A percentile compares a stretch with the other conserved stretches of the same genome.
phyloP scores from a whole-genome alignment of 108 stramenopile genomes.

The Hondaea fermentalgiana region DNA sequence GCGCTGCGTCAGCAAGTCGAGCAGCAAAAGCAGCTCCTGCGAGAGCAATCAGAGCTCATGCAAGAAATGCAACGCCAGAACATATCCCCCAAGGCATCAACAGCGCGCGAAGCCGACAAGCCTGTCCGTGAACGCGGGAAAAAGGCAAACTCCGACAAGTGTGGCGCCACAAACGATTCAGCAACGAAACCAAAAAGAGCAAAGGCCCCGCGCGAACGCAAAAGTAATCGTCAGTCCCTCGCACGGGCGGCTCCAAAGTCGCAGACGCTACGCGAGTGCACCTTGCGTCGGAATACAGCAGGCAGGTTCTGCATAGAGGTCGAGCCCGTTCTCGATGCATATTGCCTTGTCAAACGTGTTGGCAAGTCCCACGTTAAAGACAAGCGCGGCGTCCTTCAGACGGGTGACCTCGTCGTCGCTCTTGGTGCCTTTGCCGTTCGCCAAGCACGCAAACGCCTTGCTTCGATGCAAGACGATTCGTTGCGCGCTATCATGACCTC shows the following conservation, averaged over 20 bases:
- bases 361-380: not conserved
- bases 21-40: not conserved
- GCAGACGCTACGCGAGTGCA: not conserved
- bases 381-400: not conserved
- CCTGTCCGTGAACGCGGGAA: not conserved
- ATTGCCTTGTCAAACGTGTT: not conserved
- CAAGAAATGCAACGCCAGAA: not conserved
- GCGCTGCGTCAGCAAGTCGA: not conserved
- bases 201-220: not conserved
- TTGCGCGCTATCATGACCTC: not conserved
- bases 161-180: not conserved
- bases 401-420: not conserved
- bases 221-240: not conserved
- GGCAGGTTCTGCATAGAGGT: conserved; percentile 2
- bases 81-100: not conserved
- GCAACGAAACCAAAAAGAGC: not conserved
- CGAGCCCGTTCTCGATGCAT: not conserved
- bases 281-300: not conserved
- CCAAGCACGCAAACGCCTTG: not conserved
- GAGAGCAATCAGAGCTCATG: not conserved
- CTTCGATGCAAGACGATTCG: not conserved
- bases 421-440: not conserved
- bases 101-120: not conserved
- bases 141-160: not conserved
- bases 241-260: not conserved